phyloP scores from a whole-genome alignment of 1,284 basidiomycete species.

The Ustilago vetiveriae region DNA sequence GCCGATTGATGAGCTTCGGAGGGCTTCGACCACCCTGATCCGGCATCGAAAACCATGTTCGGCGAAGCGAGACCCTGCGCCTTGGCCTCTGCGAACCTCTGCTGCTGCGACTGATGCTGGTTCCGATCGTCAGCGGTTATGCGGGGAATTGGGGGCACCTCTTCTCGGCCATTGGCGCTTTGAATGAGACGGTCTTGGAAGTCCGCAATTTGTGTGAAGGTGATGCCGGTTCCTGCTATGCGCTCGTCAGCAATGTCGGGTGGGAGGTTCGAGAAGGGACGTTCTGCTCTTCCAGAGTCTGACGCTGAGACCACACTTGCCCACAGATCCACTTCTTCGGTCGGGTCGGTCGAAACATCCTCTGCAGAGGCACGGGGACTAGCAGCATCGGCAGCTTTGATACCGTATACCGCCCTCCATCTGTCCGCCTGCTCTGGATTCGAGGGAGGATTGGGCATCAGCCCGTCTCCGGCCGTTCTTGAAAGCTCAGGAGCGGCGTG shows the following conservation, averaged over 20 bases:
- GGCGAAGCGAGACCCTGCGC: conserved; percentile 38
- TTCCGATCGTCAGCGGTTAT: conserved; percentile 5
- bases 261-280: conserved; percentile 36
- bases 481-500: not conserved
- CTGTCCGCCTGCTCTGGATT: conserved; percentile 35
- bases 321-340: conserved; percentile 58
- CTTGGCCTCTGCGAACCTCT: conserved; percentile 37
- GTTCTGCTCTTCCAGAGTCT: not conserved
- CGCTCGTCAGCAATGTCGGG: conserved; percentile 29
- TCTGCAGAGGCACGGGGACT: conserved; percentile 31
- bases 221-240: conserved; percentile 48
- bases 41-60: conserved; percentile 23
- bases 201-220: conserved; percentile 49
- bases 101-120: conserved; percentile 6
- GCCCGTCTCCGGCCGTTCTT: conserved; percentile 8
- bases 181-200: conserved; percentile 51
- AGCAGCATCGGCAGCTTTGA: conserved; percentile 25
- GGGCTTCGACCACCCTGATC: conserved; percentile 11
- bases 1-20: not conserved
- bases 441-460: conserved; percentile 31
- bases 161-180: conserved; percentile 25
- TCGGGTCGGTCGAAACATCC: conserved; percentile 14
- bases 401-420: conserved; percentile 48
- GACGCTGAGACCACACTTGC: conserved; percentile 43
- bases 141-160: conserved; percentile 20